Conservation (phyloP, 2,329 filamentous ascomycete species). For the Exophiala phaeomuriformis region DNA sequence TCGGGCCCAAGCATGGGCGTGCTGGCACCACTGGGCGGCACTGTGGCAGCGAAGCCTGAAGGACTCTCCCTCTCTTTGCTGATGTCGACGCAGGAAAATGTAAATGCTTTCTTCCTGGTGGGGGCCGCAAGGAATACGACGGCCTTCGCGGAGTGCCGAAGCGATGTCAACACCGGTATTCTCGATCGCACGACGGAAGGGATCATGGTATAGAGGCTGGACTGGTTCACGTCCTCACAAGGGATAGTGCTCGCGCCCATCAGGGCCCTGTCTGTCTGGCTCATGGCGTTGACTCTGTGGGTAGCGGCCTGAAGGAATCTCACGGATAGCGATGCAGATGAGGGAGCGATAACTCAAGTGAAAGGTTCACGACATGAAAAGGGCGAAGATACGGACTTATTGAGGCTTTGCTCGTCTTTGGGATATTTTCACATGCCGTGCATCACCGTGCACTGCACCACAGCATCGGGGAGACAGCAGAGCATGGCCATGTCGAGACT, state of each 20-base stretch:
- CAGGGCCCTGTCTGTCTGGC: neutral
- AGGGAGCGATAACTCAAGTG: neutral
- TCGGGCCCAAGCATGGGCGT: conserved; percentile 17
- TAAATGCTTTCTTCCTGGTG: conserved; percentile 8
- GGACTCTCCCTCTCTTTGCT: conserved; percentile 11
- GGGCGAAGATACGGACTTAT: neutral
- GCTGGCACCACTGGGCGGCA: conserved; percentile 10
- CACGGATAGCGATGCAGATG: neutral
- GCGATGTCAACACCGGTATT: conserved; percentile 18
- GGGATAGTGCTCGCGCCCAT: neutral
- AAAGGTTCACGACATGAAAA: neutral
- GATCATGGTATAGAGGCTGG: conserved; percentile 21
- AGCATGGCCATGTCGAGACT: neutral
- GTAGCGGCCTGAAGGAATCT: neutral
- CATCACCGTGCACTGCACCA: conserved; percentile 2
- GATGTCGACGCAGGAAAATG: conserved; percentile 8
- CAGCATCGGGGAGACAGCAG: neutral
- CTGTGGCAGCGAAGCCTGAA: conserved; percentile 11
- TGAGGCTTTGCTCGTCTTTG: neutral
- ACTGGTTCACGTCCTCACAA: conserved; percentile 5
- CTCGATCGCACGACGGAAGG: conserved; percentile 19
- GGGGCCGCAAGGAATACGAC: conserved; percentile 6
- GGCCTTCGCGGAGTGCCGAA: conserved; percentile 14
- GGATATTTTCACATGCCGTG: conserved; percentile 11
- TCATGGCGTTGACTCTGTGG: neutral